phyloP scores from a whole-genome alignment of 805 yeast species.

The Debaryomyces hansenii region DNA sequence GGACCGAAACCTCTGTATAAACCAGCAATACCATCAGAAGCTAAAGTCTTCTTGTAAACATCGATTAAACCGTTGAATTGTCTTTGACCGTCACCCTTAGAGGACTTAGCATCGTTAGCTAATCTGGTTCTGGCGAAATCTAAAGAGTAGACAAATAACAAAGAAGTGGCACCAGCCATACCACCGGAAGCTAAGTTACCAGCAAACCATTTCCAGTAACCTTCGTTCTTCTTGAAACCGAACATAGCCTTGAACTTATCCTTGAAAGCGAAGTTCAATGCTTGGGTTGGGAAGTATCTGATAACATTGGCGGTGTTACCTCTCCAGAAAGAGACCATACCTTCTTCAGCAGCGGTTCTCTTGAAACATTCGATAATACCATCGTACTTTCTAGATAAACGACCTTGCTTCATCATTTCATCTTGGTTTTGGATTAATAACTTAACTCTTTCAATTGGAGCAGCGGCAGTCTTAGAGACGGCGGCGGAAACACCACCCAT shows the following conservation, averaged over 20 bases:
- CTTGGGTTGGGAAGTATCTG: conserved; percentile 99
- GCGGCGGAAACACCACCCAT: conserved; percentile 99
- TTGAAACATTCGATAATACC: conserved; percentile 94
- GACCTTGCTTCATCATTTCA: conserved; percentile 97
- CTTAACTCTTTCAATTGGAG: conserved; percentile 97
- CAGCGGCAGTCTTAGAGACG: conserved; percentile 96
- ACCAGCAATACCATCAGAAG: conserved; percentile 97
- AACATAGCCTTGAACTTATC: conserved; percentile 94
- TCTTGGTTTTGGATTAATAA: conserved; percentile 96
- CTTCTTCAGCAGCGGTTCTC: conserved; percentile 93
- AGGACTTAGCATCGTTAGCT: conserved; percentile 95
- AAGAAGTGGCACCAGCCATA: conserved; percentile 95
- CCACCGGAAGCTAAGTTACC: conserved; percentile 99
- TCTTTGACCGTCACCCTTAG: conserved; percentile 86
- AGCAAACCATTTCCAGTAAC: conserved; percentile 91
- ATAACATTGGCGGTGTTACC: conserved; percentile 99
- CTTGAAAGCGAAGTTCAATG: conserved; percentile 97
- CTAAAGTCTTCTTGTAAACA: conserved; percentile 94
- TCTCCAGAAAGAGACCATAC: conserved; percentile 94
- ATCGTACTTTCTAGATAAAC: conserved; percentile 79
- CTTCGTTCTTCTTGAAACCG: conserved; percentile 95
- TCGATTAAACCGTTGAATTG: conserved; percentile 96
- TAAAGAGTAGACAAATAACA: conserved; percentile 91
- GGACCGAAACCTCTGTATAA: conserved; percentile 99
- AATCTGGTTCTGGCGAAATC: conserved; percentile 99